Evolutionary conservation across 495 filamentous ascomycete genomes (phyloP).

Genomic region (Aspergillus panamensis): DNA sequence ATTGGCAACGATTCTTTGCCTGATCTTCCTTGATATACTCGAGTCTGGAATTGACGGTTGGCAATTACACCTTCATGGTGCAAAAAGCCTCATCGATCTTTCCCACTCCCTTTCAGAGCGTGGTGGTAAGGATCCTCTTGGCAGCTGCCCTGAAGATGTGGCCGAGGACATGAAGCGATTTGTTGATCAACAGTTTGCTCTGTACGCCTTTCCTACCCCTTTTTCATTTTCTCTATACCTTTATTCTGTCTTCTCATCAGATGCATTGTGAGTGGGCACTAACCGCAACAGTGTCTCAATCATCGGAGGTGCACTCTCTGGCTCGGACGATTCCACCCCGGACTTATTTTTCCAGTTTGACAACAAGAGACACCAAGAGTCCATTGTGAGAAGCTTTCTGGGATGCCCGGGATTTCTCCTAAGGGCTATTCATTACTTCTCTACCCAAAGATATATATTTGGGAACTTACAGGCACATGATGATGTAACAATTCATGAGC

Average conservation of each 20-base stretch:
- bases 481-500: background rate
- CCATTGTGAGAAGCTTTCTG: slow-evolving; percentile 23
- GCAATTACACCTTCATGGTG: slow-evolving; percentile 51
- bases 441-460: slow-evolving; percentile 17
- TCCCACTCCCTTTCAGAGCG: slow-evolving; percentile 3
- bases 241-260: background rate
- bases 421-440: slow-evolving; percentile 23
- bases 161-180: slow-evolving; percentile 28
- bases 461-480: background rate
- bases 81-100: slow-evolving; percentile 21
- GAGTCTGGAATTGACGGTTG: slow-evolving; percentile 54
- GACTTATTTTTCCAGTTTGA: slow-evolving; percentile 1
- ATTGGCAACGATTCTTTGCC: slow-evolving; percentile 51
- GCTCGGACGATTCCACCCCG: slow-evolving; percentile 25
- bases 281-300: slow-evolving; percentile 26
- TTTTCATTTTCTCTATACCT: background rate
- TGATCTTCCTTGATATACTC: slow-evolving; percentile 56
- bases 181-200: slow-evolving; percentile 29
- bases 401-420: slow-evolving; percentile 27
- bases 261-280: too few relatives aligned
- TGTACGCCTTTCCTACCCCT: slow-evolving; percentile 17
- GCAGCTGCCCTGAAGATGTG: slow-evolving; percentile 22
- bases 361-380: slow-evolving; percentile 17
- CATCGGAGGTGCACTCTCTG: slow-evolving; percentile 39
- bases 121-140: background rate